These are phyloP conservation scores for Beauveria rudraprayagi DNA, from an alignment of 2,329 filamentous ascomycete genomes.

Conservation along the genomic window DNA sequence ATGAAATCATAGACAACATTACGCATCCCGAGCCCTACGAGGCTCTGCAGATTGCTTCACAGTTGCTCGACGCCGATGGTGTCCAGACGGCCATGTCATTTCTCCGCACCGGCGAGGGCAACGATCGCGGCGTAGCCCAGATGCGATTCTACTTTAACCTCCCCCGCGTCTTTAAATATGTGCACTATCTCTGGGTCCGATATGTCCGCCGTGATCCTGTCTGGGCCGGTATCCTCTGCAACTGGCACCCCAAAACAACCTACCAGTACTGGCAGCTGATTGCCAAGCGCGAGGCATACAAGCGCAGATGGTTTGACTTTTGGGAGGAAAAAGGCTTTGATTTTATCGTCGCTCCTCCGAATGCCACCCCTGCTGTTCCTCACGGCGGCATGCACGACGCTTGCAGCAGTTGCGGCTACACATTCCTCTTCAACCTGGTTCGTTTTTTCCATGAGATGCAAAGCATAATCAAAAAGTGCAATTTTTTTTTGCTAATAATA, in stretches of 20 bases:
- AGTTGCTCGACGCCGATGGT: constrained; percentile 78
- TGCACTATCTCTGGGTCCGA: constrained; percentile 87
- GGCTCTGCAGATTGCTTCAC: constrained; percentile 66
- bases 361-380: constrained; percentile 82
- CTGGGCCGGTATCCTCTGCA: constrained; percentile 69
- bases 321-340: constrained; percentile 69
- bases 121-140: constrained; percentile 68
- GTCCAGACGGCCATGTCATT: constrained; percentile 71
- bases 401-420: constrained; percentile 82
- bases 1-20: constrained; percentile 59
- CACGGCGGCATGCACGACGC: constrained; percentile 82
- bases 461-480: no score
- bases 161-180: constrained; percentile 64
- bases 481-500: constrained; percentile 6
- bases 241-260: constrained; percentile 66
- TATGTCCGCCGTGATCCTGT: constrained; percentile 68
- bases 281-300: constrained; percentile 67
- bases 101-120: constrained; percentile 69
- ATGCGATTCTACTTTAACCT: constrained; percentile 68
- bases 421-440: constrained; percentile 83
- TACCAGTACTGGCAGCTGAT: constrained; percentile 80
- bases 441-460: constrained; percentile 28
- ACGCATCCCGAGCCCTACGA: constrained; percentile 64
- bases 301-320: constrained; percentile 74
- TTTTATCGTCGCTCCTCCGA: constrained; percentile 74